Base-by-base conservation (phyloP, 768 basidiomycete genomes). In the Leucosporidium yakuticum region DNA sequence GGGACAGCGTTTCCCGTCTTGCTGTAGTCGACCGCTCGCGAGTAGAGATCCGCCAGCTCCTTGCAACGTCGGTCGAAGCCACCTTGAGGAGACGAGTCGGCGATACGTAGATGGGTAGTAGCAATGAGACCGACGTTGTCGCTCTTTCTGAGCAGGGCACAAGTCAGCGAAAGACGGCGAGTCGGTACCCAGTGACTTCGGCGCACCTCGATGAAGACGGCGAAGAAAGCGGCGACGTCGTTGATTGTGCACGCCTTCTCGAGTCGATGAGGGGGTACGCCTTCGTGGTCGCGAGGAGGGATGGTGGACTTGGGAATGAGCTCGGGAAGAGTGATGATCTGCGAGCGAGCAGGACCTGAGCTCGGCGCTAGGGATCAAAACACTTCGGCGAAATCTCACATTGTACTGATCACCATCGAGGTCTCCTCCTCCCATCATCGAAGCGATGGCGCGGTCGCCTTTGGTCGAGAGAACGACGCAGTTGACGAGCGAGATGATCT, bases 361-460 rank as follows among this genome's bases (percentile, higher is more conserved):
- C 39, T 44, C 39, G 39, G 34, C 34, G 34, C 34, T 44, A 8
- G 39, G 2, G 39, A 8, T 12, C 11, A 44, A 8, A 4, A 23
- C 4, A 14, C n/a, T 9, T 25, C 7, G 15, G 44, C 23, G 6
- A 4, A 4, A 27, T 5, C 44, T 9, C 23, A 50, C 23, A n/a
- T 62, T 27, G 32, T 31, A 64, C 47, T 23, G 34, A 44, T 60
- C 68, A 20, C 68, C 68, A 25, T 69, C 68, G 53, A 62, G 55
- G 23, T 69, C 68, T 20, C 69, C 69, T 11, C 65, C 69, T 4
- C 69, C 69, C 69, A 70, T 70, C 63, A 51, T 60, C 4, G 59
- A 62, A 1, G 62, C 27, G 20, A 70, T 21, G 0, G 54, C 23
- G 4, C 69, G 48, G 6, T 53, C 21, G 7, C 62, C 69, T 8